Evolutionary conservation across 2,329 filamentous ascomycete genomes (phyloP), one percentile per base, ranked within the genome.

Genomic region (Hymenoscyphus fructigenus): DNA sequence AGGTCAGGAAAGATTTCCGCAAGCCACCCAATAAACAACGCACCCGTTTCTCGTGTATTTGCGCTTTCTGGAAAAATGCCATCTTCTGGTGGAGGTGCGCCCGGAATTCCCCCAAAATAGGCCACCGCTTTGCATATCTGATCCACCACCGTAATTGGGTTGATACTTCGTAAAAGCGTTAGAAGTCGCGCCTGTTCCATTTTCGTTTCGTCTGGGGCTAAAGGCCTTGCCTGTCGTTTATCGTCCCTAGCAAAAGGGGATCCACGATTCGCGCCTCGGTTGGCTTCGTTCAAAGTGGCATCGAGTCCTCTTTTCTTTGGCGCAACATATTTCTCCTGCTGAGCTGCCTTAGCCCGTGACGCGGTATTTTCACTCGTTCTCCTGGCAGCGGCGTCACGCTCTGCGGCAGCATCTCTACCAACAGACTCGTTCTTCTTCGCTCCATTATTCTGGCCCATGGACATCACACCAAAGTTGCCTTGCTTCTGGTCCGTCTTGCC

Each of bases 391-490:
- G 73, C 74, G 67, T 75, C 72, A 84, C 84, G 82, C 74, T 87
- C 86, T 5, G 85, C 85, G 57, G 84, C 82, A 60, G 82, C 81
- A 71, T 74, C 73, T 64, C 67, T 69, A 17, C 70, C 70, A 32
- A 65, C 66, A 36, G 61, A 58, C 20, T 75, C 73, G 50, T 59
- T 83, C 80, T 72, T 73, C 67, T 72, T 75, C 50, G 66, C 70
- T 26, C 60, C 65, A 78, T 60, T 82, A 77, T 47, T 81, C 79
- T 67, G 78, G 76, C 72, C 78, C 79, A 89, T 87, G 64, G 87
- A 84, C 82, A 89, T 87, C 50, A 88, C 84, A 57, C 81, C 79
- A 73, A 89, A 89, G 69, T 87, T 87, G 32, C 86, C 86, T 66
- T 84, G 84, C 70, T 81, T 83, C 29, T 79, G 78, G 67, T 84